These are phyloP conservation scores for Platanthera zijinensis DNA, from an alignment of 106 monocot species.

Conservation along the genomic window DNA sequence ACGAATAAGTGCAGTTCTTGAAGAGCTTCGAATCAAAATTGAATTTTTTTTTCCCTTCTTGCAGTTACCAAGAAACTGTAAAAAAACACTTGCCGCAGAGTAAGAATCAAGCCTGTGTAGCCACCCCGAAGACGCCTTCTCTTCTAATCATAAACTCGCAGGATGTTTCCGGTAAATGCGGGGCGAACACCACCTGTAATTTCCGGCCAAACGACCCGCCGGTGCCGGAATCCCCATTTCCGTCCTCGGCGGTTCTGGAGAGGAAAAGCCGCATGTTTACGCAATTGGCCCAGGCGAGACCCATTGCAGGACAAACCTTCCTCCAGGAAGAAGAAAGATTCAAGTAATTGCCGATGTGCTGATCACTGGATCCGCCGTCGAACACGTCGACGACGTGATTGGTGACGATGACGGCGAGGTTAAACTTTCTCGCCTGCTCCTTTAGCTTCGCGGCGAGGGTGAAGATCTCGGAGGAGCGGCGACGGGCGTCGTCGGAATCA, in stretches of 20 bases:
- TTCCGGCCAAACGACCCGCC: conserved; percentile 24
- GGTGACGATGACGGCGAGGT: conserved; percentile 61
- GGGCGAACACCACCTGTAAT: conserved; percentile 80
- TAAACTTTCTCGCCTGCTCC: conserved; percentile 38
- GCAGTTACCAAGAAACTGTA: not conserved
- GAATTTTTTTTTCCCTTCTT: not conserved
- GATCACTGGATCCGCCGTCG: conserved; percentile 4
- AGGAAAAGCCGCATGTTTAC: conserved; percentile 79
- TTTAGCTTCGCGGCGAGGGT: conserved; percentile 50
- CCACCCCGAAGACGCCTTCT: conserved; percentile 43
- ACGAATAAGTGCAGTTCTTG: no score
- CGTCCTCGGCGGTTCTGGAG: conserved; percentile 29
- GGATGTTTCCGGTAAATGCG: conserved; percentile 52
- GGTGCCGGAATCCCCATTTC: not conserved
- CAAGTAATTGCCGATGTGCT: conserved; percentile 24
- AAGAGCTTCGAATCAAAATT: no score
- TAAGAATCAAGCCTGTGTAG: conserved; percentile 3
- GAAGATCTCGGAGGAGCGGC: conserved; percentile 56
- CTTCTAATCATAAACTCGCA: conserved; percentile 63
- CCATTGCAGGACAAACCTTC: conserved; percentile 62
- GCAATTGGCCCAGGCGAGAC: conserved; percentile 82
- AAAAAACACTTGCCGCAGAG: not conserved
- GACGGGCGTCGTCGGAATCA: conserved; percentile 58
- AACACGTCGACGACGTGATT: conserved; percentile 87
- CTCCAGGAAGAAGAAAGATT: conserved; percentile 51